Evolutionary conservation across 2,329 filamentous ascomycete genomes (phyloP).

Genomic region (Aspergillus phoenicis): DNA sequence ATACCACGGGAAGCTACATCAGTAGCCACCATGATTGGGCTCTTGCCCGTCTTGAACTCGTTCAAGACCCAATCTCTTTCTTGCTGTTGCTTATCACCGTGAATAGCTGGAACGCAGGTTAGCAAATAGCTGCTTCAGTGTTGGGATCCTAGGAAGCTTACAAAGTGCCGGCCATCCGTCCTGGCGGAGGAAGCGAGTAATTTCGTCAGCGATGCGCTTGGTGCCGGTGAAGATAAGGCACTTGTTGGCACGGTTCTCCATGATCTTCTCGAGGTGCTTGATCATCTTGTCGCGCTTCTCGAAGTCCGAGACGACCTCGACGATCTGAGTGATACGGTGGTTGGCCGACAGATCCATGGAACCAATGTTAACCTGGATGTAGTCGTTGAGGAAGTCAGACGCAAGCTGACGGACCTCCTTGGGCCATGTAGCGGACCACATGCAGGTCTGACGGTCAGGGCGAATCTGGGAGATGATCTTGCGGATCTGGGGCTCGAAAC

Average conservation of each 20-base stretch:
- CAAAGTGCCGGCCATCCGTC: conserved; percentile 97
- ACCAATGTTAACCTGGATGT: conserved; percentile 98
- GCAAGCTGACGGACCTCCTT: conserved; percentile 96
- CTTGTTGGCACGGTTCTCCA: conserved; percentile 96
- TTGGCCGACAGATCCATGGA: conserved; percentile 96
- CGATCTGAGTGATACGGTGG: conserved; percentile 95
- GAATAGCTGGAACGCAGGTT: conserved; percentile 69
- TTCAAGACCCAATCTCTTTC: conserved; percentile 99
- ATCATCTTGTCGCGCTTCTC: conserved; percentile 98
- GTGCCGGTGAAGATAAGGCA: conserved; percentile 85
- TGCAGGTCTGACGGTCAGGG: conserved; percentile 96
- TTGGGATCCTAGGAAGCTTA: conserved; percentile 53
- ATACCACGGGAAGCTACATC: conserved; percentile 99
- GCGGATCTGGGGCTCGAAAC: conserved; percentile 98
- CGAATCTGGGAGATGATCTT: conserved; percentile 98
- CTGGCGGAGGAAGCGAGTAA: conserved; percentile 94
- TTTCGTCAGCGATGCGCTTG: conserved; percentile 94
- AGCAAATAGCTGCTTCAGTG: conserved; percentile 36
- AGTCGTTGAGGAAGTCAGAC: conserved; percentile 87
- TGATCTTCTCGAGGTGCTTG: conserved; percentile 95
- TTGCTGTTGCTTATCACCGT: conserved; percentile 99
- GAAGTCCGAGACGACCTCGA: conserved; percentile 92
- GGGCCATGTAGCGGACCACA: conserved; percentile 99
- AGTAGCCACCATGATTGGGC: conserved; percentile 99
- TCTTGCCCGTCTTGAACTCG: conserved; percentile 99